phyloP scores from a whole-genome alignment of 2,329 filamentous ascomycete genomes.

The Fusarium temperatum region DNA sequence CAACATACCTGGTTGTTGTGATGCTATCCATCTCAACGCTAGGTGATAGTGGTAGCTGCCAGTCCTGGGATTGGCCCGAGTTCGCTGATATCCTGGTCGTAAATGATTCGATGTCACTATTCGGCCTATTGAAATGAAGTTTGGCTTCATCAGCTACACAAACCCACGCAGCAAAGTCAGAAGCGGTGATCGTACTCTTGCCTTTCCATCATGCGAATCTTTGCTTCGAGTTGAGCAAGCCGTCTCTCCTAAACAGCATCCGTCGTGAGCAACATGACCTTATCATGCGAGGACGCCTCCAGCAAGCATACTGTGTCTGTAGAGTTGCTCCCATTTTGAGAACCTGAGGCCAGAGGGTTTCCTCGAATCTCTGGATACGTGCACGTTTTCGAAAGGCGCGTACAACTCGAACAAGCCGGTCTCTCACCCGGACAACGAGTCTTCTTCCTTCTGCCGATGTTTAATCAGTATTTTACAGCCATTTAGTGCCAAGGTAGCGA shows the following conservation, averaged over 20 bases:
- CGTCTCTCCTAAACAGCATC: neutral
- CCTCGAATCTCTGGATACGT: neutral
- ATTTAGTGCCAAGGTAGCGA: neutral
- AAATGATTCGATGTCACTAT: neutral
- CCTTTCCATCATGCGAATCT: neutral
- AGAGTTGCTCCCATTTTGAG: neutral
- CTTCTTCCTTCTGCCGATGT: neutral
- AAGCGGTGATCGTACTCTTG: neutral
- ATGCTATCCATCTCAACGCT: neutral
- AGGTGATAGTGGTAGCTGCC: neutral
- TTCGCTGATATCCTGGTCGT: neutral
- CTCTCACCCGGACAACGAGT: neutral
- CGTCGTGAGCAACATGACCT: neutral
- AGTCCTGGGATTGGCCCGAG: neutral
- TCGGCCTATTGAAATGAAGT: neutral
- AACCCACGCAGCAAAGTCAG: neutral
- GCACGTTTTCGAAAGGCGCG: neutral
- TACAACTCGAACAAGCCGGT: neutral
- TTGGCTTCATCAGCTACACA: no score
- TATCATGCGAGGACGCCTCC: neutral
- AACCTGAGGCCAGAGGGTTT: neutral
- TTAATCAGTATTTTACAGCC: neutral
- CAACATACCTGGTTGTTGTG: neutral
- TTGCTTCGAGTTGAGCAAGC: neutral
- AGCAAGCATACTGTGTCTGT: neutral